phyloP scores from a whole-genome alignment of 257 asterid genomes.

The Solanum paucissectum region DNA sequence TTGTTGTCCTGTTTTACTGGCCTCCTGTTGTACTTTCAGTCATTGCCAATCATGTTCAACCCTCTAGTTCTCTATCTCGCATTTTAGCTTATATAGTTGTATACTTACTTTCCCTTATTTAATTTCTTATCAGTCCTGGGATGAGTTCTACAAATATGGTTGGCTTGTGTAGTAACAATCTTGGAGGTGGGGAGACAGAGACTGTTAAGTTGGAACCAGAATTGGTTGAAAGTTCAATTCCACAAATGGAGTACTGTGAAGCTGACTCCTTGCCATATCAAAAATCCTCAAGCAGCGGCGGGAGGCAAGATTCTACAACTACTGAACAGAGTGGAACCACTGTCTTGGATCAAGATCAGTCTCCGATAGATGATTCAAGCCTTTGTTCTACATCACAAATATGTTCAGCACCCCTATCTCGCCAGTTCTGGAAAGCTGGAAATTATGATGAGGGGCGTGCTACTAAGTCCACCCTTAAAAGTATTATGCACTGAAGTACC shows the following conservation, averaged over 20 bases:
- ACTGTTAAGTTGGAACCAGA: slow-evolving; percentile 31
- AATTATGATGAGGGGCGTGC: slow-evolving; percentile 46
- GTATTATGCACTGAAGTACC: slow-evolving; percentile 29
- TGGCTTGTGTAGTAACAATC: slow-evolving; percentile 22
- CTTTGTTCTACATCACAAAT: slow-evolving; percentile 69
- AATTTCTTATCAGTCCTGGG: slow-evolving; percentile 24
- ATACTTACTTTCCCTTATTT: slow-evolving; percentile 14
- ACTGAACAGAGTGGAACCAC: slow-evolving; percentile 26
- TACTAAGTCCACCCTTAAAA: slow-evolving; percentile 43
- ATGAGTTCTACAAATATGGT: slow-evolving; percentile 22
- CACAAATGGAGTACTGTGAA: slow-evolving; percentile 12
- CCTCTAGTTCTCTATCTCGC: not conserved
- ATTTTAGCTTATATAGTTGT: not conserved
- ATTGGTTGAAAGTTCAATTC: slow-evolving; percentile 27
- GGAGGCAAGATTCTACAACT: slow-evolving; percentile 18
- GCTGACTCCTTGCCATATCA: slow-evolving; percentile 8
- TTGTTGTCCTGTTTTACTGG: not conserved
- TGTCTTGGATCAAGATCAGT: slow-evolving; percentile 22
- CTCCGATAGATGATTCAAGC: slow-evolving; percentile 44
- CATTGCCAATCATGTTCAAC: not conserved
- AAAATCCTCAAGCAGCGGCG: slow-evolving; percentile 12
- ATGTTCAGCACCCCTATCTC: slow-evolving; percentile 66
- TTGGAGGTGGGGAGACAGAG: slow-evolving; percentile 31
- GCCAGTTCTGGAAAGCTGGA: slow-evolving; percentile 98
- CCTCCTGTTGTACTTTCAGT: not conserved